Base-by-base conservation (phyloP, 306 rosid species). In the Luffa acutangula region DNA sequence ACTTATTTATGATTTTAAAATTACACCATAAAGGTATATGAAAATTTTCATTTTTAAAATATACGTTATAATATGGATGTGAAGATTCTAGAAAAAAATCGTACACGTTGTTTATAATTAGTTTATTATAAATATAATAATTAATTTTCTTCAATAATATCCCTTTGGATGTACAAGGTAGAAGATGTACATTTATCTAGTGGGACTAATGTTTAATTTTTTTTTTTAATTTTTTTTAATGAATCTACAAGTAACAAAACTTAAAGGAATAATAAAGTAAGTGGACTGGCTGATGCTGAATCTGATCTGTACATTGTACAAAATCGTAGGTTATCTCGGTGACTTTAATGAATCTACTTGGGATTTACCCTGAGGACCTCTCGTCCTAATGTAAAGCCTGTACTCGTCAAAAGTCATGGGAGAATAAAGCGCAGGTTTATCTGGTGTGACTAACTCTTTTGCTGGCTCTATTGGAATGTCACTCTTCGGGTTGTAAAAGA, bases 401-500 rank as follows among this genome's bases (percentile, higher is more conserved):
- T 94, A 94, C 72, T 94, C 87, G 53, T 94, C 92, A n/a, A 89
- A 94, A 3, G 98, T 94, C 97, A 89, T 94, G 0, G 98, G 52
- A 0, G 82, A 70, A 31, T 92, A 94, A 1, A 89, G 79, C 7
- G 97, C 80, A 0, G 98, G 97, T 6, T 3, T 89, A 0, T 91
- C 85, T 0, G 62, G 58, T 3, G 92, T 81, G 51, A 92, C 82
- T 3, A 94, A 80, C 81, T 86, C 97, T 42, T 86, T 87, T 25
- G 83, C 80, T 21, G 98, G 97, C 54, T 79, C 90, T 2, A 94
- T 89, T 2, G 90, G 95, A 52, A 94, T 91, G 65, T 92, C 89
- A 48, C 98, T 89, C 83, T 89, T 92, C 0, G 98, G 98, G 60
- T 94, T 94, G 89, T 92, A 94, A 81, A 94, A 94, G 88, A 94